Base-by-base conservation (phyloP, 2,329 filamentous ascomycete genomes). In the Hypoxylon rubiginosum region DNA sequence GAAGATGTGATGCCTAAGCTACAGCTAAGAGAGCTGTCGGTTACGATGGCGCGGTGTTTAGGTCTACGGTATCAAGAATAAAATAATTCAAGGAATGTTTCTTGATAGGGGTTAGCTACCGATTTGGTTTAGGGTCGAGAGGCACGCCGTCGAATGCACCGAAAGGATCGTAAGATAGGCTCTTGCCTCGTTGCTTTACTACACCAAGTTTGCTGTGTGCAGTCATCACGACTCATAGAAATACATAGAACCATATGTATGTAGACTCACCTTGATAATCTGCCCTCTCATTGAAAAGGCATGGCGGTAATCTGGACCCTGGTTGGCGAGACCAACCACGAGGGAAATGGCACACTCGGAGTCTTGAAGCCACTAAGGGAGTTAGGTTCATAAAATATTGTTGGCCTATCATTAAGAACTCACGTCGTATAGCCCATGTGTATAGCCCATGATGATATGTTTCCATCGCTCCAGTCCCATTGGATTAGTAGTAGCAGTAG, bases 401-500 rank as follows among this genome's bases (percentile, higher is more conserved):
- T 64, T 68, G 72, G 71, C 73, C 75, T 76, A 77, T 77, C 71
- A 77, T 73, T 50, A 60, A 30, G 62, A 76, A 77, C 75, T 77
- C 74, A 77, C 75, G 70, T 75, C 62, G 68, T n/a, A n/a, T n/a
- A n/a, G n/a, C n/a, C n/a, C n/a, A n/a, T n/a, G n/a, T n/a, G n/a
- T n/a, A n/a, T 64, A 66, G 48, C 53, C 56, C 66, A 30, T 61
- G 50, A 53, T 13, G 9, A 13, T 26, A 10, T 52, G 64, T 34
- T 58, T 41, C 64, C 26, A 48, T 55, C 56, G 10, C 26, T 57
- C 55, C 62, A 41, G 52, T 63, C 39, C 11, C 43, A 6, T n/a
- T 48, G 21, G 24, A 43, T 43, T 43, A 15, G 36, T 19, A 19
- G 39, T 19, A 19, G 39, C n/a, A 41, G 36, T n/a, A n/a, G n/a